Base-by-base conservation (phyloP, 2,329 filamentous ascomycete genomes). In the Herpotrichia juniperi region DNA sequence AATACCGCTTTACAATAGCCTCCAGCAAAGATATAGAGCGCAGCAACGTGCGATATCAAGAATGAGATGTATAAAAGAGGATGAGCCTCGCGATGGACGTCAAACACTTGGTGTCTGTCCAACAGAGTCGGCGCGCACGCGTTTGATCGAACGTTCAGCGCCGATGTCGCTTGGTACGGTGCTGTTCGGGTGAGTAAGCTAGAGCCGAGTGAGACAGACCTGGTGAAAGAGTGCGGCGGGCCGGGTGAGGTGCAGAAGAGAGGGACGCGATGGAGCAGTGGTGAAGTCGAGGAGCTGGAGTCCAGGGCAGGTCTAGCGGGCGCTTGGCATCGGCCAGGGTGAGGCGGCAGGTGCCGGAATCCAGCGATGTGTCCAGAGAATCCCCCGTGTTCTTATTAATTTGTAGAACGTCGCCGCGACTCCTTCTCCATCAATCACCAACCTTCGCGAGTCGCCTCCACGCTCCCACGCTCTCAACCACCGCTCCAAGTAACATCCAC, bases 1-100 rank as follows among this genome's bases (percentile, higher is more conserved):
- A 24, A 43, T 60, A 57, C 46, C 48, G 58, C 56, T 54, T 50
- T 67, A 69, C 66, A 68, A 57, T 35, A 53, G 45, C 50, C 43
- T 50, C 60, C 56, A 59, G 62, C 46, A 51, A 64, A 54, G 56
- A 53, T 52, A 57, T 46, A 62, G 26, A 50, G 55, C 54, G 61
- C 59, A 45, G 58, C 39, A 54, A 53, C 34, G 25, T 56, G 58
- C 60, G 61, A 55, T 51, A 56, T 16, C 28, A 51, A 43, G 19
- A 54, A 56, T 51, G 47, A 59, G 46, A 51, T 51, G 53, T 50
- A 30, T 42, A 35, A 25, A 31, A 54, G 48, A 53, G 22, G 47
- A n/a, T 25, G 34, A 32, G 30, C 25, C 42, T 50, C 46, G 46
- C 31, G 42, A 42, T n/a, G 34, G 57, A 52, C 53, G 47, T 51